Base-by-base conservation (phyloP, 2,329 filamentous ascomycete species). In the Penicillium psychrosexuale region DNA sequence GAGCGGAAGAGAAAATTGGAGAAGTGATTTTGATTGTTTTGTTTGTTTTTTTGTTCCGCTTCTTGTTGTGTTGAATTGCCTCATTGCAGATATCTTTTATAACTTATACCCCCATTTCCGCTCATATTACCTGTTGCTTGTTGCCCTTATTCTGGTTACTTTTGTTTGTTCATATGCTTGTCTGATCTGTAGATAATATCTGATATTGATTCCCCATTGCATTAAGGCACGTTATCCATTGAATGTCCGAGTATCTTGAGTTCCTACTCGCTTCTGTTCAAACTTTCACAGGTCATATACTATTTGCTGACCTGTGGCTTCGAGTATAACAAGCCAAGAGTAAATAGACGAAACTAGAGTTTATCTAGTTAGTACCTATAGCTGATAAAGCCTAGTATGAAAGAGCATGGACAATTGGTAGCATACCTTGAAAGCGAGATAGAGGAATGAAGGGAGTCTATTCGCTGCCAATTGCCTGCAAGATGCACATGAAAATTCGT, bases 1-100 rank as follows among this genome's bases (percentile, higher is more conserved):
- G 88, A 85, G 69, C 74, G 72, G 53, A 78, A 72, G 63, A 72
- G 68, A 60, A 69, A 66, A 44, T 49, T 73, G 39, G 72, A 73
- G 59, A 66, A 58, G 40, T 69, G 48, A 61, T 56, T 36, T 8
- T 13, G 3, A 13, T 13, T 13, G 4, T 31, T 12, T 45, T 30
- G 5, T n/a, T 24, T 24, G 5, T 24, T 24, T 24, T 53, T 38
- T 34, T 8, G 3, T 5, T 48, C 8, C 7, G 47, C 12, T 22
- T 40, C 9, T 51, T 27, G 15, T 33, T 31, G 19, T 54, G 31
- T 48, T 8, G 13, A 34, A 33, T 38, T 27, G 22, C 27, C 37
- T 6, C 38, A 42, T 43, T 44, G 22, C 47, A 47, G 11, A 40
- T 39, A 28, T 22, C 19, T 9, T 51, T 44, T 44, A 54, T 54